These are phyloP conservation scores for Gymnopilus junonius DNA, from an alignment of 768 basidiomycete species.

Conservation along the genomic window DNA sequence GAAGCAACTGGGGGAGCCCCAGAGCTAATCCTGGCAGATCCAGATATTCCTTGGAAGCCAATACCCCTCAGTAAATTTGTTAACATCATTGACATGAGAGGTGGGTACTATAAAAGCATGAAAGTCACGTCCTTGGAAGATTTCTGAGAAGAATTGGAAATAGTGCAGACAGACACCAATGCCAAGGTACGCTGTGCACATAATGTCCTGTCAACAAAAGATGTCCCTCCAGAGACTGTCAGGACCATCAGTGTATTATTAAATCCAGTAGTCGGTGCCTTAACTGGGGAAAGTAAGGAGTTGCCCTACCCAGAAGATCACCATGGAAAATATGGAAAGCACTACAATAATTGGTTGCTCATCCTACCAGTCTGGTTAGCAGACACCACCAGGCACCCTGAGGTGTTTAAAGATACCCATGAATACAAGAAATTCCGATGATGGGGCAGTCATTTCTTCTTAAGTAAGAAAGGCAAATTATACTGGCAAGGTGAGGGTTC, in stretches of 20 bases:
- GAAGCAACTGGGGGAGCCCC: slow-evolving; percentile 26
- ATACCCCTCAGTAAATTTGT: slow-evolving; percentile 13
- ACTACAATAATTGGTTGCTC: too few species aligned
- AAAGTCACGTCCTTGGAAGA: not conserved
- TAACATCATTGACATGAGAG: not conserved
- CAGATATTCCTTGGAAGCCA: slow-evolving; percentile 18
- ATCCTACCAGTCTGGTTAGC: too few species aligned
- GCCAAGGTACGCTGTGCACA: too few species aligned
- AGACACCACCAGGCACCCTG: not conserved
- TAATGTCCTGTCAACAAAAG: too few species aligned
- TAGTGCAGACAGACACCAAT: not conserved
- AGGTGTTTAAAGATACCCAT: not conserved
- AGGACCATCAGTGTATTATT: too few species aligned
- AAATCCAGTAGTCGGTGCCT: too few species aligned
- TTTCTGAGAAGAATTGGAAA: not conserved
- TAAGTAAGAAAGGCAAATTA: slow-evolving; percentile 16
- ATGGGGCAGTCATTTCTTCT: slow-evolving; percentile 20
- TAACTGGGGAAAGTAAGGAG: too few species aligned
- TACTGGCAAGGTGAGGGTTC: slow-evolving; percentile 11
- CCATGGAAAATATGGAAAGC: too few species aligned
- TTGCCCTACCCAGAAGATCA: too few species aligned
- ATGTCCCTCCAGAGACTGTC: too few species aligned
- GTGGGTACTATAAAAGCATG: not conserved
- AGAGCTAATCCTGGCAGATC: slow-evolving; percentile 21
- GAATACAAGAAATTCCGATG: slow-evolving; percentile 2